phyloP scores from a whole-genome alignment of 2,329 filamentous ascomycete genomes.

The Trichoderma lentiforme region DNA sequence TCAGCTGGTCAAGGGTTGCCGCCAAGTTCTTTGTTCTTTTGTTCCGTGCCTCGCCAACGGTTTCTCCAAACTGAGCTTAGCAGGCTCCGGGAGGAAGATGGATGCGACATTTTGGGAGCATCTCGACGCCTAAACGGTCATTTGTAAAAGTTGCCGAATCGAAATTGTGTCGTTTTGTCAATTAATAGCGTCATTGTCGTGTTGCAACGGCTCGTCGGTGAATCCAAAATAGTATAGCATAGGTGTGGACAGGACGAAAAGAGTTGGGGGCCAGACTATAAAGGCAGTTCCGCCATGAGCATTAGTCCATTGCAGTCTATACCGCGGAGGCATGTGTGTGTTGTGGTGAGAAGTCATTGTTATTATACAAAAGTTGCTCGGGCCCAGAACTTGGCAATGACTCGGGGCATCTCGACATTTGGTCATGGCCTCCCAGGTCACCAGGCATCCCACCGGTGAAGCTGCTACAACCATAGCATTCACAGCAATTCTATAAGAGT shows the following conservation, averaged over 20 bases:
- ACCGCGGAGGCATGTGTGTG: not conserved
- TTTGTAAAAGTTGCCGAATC: not conserved
- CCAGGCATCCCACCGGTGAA: not conserved
- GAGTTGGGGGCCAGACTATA: not conserved
- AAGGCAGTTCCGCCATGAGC: not conserved
- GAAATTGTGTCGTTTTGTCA: not conserved
- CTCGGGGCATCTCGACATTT: not conserved
- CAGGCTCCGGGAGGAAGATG: not conserved
- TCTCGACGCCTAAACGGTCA: not conserved
- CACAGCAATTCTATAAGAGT: not conserved
- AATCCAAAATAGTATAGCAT: not conserved
- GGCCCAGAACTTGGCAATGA: not conserved
- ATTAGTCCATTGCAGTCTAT: not conserved
- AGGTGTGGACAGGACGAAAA: not conserved
- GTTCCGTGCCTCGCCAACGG: not conserved
- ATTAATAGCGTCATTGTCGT: not conserved
- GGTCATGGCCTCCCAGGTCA: not conserved
- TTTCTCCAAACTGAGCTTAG: not conserved
- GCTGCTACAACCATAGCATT: not conserved
- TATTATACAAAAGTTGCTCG: not conserved
- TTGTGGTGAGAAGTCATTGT: not conserved
- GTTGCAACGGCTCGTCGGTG: not conserved
- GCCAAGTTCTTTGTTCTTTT: not conserved
- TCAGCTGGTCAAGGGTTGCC: slow-evolving; percentile 9
- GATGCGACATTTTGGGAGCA: not conserved